Conservation (phyloP, 1,284 basidiomycete genomes). For the Rhizopogon parksii region DNA sequence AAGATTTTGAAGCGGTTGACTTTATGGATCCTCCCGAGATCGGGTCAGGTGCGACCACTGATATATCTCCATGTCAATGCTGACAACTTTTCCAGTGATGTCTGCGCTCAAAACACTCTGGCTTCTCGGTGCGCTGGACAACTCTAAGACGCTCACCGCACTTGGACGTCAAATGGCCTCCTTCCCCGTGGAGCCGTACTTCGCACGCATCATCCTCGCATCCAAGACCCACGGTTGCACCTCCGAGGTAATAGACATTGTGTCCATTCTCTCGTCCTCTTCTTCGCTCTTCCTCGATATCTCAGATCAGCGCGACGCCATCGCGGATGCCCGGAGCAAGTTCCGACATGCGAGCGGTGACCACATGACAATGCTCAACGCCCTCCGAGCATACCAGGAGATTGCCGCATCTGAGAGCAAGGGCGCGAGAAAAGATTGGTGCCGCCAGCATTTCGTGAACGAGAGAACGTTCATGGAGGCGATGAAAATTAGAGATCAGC, state of each 20-base stretch:
- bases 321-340: conserved; percentile 62
- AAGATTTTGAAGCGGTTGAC: conserved; percentile 72
- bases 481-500: conserved; percentile 74
- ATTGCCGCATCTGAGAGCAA: conserved; percentile 41
- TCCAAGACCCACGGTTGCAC: conserved; percentile 68
- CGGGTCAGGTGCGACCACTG: conserved; percentile 51
- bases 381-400: conserved; percentile 73
- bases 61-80: neutral
- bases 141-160: conserved; percentile 55
- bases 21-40: conserved; percentile 80
- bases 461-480: conserved; percentile 84
- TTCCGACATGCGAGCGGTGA: conserved; percentile 86
- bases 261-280: conserved; percentile 74
- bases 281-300: conserved; percentile 70
- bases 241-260: conserved; percentile 68
- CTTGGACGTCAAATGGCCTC: conserved; percentile 74
- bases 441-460: conserved; percentile 77
- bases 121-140: conserved; percentile 69
- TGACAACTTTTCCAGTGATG: conserved; percentile 38
- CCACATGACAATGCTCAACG: conserved; percentile 84
- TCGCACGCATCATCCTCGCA: conserved; percentile 70
- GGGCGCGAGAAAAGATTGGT: conserved; percentile 65
- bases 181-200: conserved; percentile 81
- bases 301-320: conserved; percentile 64
- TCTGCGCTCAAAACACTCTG: conserved; percentile 72